Conservation (phyloP, 805 yeast genomes). For the Sugiyamaella boreocaroliniensis region DNA sequence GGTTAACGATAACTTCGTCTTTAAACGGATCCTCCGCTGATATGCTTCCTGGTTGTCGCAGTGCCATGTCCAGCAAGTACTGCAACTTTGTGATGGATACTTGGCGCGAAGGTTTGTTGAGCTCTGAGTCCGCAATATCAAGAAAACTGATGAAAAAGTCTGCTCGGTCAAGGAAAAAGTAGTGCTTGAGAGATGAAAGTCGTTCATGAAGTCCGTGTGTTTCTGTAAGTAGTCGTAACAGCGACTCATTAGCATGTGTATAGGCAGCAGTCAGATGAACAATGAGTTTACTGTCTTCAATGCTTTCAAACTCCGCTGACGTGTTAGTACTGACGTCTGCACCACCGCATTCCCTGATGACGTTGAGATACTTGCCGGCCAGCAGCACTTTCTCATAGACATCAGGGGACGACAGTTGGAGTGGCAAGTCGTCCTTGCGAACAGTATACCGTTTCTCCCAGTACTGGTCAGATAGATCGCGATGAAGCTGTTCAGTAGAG, state of each 20-base stretch:
- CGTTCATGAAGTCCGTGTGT: constrained; percentile 52
- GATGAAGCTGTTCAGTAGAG: constrained; percentile 22
- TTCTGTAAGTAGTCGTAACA: constrained; percentile 50
- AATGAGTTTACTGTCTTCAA: constrained; percentile 42
- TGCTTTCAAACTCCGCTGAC: constrained; percentile 26
- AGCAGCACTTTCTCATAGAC: constrained; percentile 59
- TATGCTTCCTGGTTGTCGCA: constrained; percentile 36
- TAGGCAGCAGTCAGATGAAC: constrained; percentile 56
- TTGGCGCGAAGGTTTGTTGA: constrained; percentile 35
- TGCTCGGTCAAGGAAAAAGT: constrained; percentile 51
- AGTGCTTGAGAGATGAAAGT: constrained; percentile 45
- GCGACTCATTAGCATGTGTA: constrained; percentile 54
- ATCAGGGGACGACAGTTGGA: constrained; percentile 48
- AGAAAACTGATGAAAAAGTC: constrained; percentile 48
- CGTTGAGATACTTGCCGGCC: constrained; percentile 81
- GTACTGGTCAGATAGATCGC: constrained; percentile 32
- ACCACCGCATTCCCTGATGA: constrained; percentile 56
- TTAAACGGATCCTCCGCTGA: constrained; percentile 32
- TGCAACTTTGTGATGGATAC: constrained; percentile 32
- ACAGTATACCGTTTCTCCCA: constrained; percentile 56
- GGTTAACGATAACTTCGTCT: constrained; percentile 29
- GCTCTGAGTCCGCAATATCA: constrained; percentile 44
- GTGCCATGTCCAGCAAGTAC: constrained; percentile 32
- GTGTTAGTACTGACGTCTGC: constrained; percentile 30
- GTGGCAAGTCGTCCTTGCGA: constrained; percentile 66